Percentiles rank a stretch among this genome's conserved stretches.
Conservation (phyloP, 176 grass and related monocot species). For the Cymbopogon citratus region DNA sequence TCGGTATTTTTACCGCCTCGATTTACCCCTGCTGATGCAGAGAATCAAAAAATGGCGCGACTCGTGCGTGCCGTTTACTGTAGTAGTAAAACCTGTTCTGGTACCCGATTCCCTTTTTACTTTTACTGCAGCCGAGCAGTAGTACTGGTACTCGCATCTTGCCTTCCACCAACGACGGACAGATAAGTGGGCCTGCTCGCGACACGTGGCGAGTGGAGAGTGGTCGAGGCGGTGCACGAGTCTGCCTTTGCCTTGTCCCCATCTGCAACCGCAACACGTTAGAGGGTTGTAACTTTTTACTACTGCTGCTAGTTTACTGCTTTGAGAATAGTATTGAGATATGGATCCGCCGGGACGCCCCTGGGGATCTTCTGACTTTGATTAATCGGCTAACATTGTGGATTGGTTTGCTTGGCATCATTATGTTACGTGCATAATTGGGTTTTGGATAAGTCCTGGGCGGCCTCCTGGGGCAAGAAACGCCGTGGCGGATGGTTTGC, state of each 20-base stretch:
- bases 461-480: not conserved
- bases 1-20: slow-evolving; percentile 10
- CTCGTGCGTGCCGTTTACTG: no score
- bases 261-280: not conserved
- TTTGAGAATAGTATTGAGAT: not conserved
- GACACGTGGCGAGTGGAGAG: slow-evolving; percentile 30
- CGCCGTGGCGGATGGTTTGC: not conserved
- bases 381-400: not conserved
- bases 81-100: no score
- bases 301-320: not conserved
- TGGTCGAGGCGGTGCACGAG: not conserved
- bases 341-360: not conserved
- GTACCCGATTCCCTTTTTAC: not conserved
- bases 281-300: not conserved
- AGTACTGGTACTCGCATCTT: not conserved
- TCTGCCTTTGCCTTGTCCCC: not conserved
- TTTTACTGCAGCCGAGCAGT: not conserved
- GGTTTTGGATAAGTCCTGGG: slow-evolving; percentile 4
- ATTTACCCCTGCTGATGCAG: not conserved
- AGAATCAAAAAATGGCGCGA: slow-evolving; percentile 19
- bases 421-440: not conserved
- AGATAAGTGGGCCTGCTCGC: not conserved
- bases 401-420: not conserved
- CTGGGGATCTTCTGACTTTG: not conserved
- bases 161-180: not conserved